A percentile compares a stretch with the other conserved stretches of the same genome.
Conservation (phyloP, 73 alveolate genomes). For the Paramecium sexaurelia region DNA sequence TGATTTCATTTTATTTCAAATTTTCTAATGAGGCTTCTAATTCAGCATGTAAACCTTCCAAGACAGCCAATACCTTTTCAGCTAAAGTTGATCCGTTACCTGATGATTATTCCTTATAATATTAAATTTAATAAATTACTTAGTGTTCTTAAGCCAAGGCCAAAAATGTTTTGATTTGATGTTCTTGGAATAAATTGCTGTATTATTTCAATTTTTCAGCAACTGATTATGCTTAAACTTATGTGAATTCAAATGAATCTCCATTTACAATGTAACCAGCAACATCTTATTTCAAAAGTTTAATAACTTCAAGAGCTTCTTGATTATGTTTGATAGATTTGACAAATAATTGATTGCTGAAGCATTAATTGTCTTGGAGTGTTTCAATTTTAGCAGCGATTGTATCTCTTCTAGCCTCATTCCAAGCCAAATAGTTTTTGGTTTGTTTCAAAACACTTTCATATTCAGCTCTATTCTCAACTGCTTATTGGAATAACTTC, state of each 20-base stretch:
- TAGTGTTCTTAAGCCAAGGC: neutral
- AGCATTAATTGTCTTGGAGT: slow-evolving; percentile 36
- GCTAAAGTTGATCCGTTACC: slow-evolving; percentile 24
- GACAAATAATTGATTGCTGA: slow-evolving; percentile 32
- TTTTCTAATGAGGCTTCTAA: slow-evolving; percentile 8
- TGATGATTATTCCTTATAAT: neutral
- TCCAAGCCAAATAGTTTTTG: slow-evolving; percentile 43
- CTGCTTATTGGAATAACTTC: neutral
- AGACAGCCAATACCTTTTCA: neutral
- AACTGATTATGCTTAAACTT: slow-evolving; percentile 1
- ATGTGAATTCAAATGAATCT: slow-evolving; percentile 22
- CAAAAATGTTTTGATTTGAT: slow-evolving; percentile 40
- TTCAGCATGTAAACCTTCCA: slow-evolving; percentile 14
- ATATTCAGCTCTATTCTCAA: neutral
- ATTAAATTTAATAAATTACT: neutral
- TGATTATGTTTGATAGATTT: slow-evolving; percentile 19
- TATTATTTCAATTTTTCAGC: slow-evolving; percentile 33
- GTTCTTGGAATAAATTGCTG: slow-evolving; percentile 31
- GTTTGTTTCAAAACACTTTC: slow-evolving; percentile 2
- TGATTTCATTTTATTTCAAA: slow-evolving; percentile 37
- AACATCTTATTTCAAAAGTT: slow-evolving; percentile 39
- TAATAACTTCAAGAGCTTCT: slow-evolving; percentile 45
- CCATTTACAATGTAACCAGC: slow-evolving; percentile 38
- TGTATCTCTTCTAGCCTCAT: slow-evolving; percentile 23
- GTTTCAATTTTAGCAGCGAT: slow-evolving; percentile 19